Evolutionary conservation across 1,284 basidiomycete genomes (phyloP).

Genomic region (Boletus calvinii): DNA sequence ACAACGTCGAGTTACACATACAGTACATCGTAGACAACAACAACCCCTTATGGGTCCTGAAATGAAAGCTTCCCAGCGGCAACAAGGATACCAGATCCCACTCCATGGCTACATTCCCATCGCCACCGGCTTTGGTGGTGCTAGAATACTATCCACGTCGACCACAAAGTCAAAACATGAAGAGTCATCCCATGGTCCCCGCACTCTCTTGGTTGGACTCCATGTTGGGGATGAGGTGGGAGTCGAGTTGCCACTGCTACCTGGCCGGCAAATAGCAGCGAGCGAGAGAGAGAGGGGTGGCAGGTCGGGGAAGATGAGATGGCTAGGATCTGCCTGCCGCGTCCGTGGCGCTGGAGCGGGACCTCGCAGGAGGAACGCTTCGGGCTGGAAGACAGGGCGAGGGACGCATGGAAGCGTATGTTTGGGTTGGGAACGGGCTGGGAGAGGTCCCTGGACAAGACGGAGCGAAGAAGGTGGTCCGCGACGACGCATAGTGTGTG

Average conservation of each 20-base stretch:
- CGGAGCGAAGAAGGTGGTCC: constrained; percentile 58
- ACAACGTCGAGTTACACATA: too few relatives aligned
- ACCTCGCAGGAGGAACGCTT: constrained; percentile 29
- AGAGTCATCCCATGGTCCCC: constrained; percentile 62
- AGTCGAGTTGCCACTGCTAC: constrained; percentile 9
- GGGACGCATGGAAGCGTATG: constrained; percentile 59
- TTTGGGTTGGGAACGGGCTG: constrained; percentile 52
- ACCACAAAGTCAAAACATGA: constrained; percentile 41
- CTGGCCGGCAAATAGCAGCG: constrained; percentile 22
- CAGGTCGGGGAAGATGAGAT: constrained; percentile 15
- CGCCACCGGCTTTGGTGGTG: constrained; percentile 48
- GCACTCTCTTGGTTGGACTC: constrained; percentile 38
- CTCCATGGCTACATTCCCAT: constrained; percentile 18
- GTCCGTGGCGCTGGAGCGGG: constrained; percentile 26
- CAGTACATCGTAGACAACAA: not conserved
- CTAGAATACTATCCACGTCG: constrained; percentile 47
- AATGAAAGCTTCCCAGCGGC: not conserved
- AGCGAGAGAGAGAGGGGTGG: constrained; percentile 17
- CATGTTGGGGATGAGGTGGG: constrained; percentile 20
- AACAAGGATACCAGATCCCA: not conserved
- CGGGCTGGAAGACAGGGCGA: constrained; percentile 46
- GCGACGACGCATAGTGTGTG: constrained; percentile 52
- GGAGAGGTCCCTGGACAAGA: constrained; percentile 54
- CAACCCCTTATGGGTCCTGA: not conserved
- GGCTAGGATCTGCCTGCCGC: constrained; percentile 6